Evolutionary conservation across 2,329 filamentous ascomycete species (phyloP).

Genomic region (Calonectria pteridis): DNA sequence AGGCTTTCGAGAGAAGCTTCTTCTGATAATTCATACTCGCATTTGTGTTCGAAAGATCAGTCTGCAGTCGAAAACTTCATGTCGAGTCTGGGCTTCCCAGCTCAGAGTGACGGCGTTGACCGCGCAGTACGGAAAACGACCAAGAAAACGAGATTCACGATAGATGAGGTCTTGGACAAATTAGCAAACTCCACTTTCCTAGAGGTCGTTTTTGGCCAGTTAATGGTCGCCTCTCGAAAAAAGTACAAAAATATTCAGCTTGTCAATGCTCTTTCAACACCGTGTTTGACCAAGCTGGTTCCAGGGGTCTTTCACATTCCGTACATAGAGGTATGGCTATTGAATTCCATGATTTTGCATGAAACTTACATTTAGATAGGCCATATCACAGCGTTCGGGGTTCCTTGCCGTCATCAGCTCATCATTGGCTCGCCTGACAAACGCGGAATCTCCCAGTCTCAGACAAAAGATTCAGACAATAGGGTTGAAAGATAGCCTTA

Average conservation of each 20-base stretch:
- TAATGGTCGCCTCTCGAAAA: constrained; percentile 43
- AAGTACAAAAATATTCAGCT: constrained; percentile 39
- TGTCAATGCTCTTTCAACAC: constrained; percentile 24
- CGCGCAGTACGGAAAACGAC: background rate
- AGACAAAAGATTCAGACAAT: constrained; percentile 44
- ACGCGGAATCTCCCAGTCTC: constrained; percentile 51
- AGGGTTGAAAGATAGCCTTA: background rate
- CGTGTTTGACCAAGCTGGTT: constrained; percentile 44
- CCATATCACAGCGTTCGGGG: constrained; percentile 41
- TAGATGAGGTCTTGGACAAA: constrained; percentile 16
- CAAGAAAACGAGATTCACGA: background rate
- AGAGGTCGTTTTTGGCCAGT: constrained; percentile 39
- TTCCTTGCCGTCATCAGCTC: constrained; percentile 46
- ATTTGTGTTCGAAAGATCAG: constrained; percentile 41
- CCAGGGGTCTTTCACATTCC: constrained; percentile 53
- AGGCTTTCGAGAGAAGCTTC: background rate
- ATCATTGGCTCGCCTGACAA: constrained; percentile 49
- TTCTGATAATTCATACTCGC: constrained; percentile 25
- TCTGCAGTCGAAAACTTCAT: constrained; percentile 48
- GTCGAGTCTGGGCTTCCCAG: constrained; percentile 34
- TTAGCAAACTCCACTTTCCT: constrained; percentile 28
- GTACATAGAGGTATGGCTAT: constrained; percentile 49
- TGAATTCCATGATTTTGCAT: too few relatives aligned
- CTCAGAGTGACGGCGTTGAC: background rate
- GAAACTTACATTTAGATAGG: constrained; percentile 36